These are phyloP conservation scores for Sugiyamaella novakii DNA, from an alignment of 1,139 yeast species.

Conservation along the genomic window DNA sequence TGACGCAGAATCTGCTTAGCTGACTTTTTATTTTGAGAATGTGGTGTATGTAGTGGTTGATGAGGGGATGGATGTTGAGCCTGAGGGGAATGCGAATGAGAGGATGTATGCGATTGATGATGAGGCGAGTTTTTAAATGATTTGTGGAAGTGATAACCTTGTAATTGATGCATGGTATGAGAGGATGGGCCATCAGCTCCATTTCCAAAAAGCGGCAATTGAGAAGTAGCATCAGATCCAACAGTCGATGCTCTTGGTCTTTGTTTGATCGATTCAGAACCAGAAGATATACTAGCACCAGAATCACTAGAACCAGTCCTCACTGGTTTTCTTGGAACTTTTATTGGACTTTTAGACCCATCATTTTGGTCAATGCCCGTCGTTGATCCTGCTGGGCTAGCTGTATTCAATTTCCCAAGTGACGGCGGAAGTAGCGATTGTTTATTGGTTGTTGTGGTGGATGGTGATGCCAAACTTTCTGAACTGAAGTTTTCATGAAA, in stretches of 20 bases:
- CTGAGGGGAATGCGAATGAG: conserved; percentile 5
- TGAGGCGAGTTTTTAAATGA: not conserved
- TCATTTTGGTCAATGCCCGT: not conserved
- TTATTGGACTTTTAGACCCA: conserved; percentile 1
- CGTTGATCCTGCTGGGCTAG: no score
- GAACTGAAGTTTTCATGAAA: conserved; percentile 23
- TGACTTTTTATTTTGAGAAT: not conserved
- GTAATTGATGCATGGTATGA: not conserved
- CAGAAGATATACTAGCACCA: not conserved
- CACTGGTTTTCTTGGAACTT: conserved; percentile 16
- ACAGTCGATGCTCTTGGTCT: conserved; percentile 8
- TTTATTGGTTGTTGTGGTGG: not conserved
- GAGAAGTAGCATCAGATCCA: not conserved
- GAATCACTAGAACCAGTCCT: conserved; percentile 3
- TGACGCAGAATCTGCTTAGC: not conserved
- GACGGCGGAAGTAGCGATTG: not conserved
- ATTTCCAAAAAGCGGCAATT: no score
- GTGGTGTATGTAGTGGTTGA: not conserved
- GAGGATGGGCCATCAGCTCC: not conserved
- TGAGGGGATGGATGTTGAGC: not conserved
- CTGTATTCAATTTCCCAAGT: not conserved
- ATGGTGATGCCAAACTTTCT: conserved; percentile 18
- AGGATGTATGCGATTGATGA: not conserved
- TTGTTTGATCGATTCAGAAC: not conserved
- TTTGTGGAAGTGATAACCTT: not conserved